These are phyloP conservation scores for Apiotrichum mycotoxinovorans DNA, from an alignment of 1,284 basidiomycete genomes.

Conservation along the genomic window DNA sequence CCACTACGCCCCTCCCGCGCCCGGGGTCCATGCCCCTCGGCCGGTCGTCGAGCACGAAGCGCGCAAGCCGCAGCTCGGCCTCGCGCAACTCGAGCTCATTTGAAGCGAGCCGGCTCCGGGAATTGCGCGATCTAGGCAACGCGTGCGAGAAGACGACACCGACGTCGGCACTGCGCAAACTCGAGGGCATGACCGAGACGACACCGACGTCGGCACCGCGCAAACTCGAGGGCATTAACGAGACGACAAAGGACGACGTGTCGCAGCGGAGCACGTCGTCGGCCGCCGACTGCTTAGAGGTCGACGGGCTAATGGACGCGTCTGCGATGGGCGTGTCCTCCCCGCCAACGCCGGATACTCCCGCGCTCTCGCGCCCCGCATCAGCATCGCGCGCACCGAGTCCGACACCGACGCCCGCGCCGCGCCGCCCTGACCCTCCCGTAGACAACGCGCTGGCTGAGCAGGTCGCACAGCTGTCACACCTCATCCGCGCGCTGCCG, in stretches of 20 bases:
- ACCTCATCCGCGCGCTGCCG: conserved; percentile 7
- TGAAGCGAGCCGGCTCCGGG: background rate
- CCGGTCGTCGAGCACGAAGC: conserved; percentile 9
- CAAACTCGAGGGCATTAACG: conserved; percentile 8
- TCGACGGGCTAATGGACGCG: conserved; percentile 1
- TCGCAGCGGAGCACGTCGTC: background rate
- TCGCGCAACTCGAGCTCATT: background rate
- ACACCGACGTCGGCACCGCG: conserved; percentile 6
- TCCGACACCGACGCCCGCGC: background rate
- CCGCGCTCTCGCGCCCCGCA: background rate
- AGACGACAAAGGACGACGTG: background rate
- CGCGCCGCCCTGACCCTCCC: too few species aligned
- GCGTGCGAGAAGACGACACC: conserved; percentile 3
- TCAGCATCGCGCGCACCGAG: background rate
- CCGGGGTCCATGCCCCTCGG: conserved; percentile 1
- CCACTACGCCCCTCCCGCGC: conserved; percentile 30
- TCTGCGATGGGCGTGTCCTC: background rate
- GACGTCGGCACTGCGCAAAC: conserved; percentile 6
- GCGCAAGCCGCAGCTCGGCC: conserved; percentile 7
- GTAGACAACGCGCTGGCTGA: conserved; percentile 4
- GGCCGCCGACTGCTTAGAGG: background rate
- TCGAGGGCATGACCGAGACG: conserved; percentile 11
- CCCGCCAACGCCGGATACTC: background rate
- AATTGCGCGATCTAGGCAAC: background rate
- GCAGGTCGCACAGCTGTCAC: conserved; percentile 6